phyloP scores from a whole-genome alignment of 2,329 filamentous ascomycete species.

The Fusarium sp. region DNA sequence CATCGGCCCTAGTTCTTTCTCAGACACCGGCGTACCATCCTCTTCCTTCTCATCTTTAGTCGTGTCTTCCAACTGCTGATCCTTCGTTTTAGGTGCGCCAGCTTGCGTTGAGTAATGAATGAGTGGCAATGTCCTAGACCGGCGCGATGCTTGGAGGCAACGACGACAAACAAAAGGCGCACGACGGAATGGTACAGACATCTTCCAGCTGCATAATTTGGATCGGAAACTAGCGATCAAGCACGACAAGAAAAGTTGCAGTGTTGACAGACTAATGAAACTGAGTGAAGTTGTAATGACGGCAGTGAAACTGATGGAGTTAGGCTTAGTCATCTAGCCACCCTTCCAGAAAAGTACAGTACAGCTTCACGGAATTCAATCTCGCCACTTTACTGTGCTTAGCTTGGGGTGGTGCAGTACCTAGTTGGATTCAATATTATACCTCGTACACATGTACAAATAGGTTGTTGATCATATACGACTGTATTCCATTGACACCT shows the following conservation, averaged over 20 bases:
- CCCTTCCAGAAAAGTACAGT: neutral
- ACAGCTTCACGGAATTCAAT: neutral
- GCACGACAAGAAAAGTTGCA: neutral
- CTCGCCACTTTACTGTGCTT: conserved; percentile 3
- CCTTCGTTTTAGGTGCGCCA: conserved; percentile 6
- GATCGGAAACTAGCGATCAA: neutral
- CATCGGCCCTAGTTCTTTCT: conserved; percentile 59
- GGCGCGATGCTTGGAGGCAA: conserved; percentile 35
- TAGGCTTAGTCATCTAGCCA: no score
- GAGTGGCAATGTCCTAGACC: conserved; percentile 1
- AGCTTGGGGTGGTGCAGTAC: neutral
- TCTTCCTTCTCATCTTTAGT: neutral
- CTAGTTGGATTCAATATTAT: neutral
- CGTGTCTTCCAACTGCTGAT: conserved; percentile 3
- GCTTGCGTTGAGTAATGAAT: conserved; percentile 38
- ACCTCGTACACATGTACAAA: no score
- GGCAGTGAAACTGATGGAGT: conserved; percentile 4
- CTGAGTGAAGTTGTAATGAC: conserved; percentile 18
- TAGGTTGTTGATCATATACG: no score
- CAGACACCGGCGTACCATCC: neutral
- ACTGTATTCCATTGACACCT: no score
- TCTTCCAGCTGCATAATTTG: neutral
- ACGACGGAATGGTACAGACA: conserved; percentile 12
- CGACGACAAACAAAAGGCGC: conserved; percentile 34
- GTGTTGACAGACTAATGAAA: neutral